A percentile compares a stretch with the other conserved stretches of the same genome.
These are phyloP conservation scores for Glycine soja DNA, from an alignment of 306 rosid genomes.

Conservation along the genomic window DNA sequence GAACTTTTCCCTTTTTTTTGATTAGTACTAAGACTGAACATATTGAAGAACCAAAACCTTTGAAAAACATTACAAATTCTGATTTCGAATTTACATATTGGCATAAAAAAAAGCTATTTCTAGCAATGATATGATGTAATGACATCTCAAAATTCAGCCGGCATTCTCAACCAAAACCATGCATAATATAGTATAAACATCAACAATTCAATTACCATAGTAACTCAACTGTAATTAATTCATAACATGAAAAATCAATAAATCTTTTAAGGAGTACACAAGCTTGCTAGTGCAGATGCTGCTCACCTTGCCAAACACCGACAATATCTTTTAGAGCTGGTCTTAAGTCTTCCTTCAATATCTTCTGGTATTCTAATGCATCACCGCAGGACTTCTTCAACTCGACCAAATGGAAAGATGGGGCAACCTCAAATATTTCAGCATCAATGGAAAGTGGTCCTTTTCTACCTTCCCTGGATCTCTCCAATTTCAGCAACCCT, in stretches of 20 bases:
- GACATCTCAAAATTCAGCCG: not conserved
- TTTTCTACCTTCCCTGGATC: conserved; percentile 36
- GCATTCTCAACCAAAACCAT: conserved; percentile 30
- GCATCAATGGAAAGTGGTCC: conserved; percentile 46
- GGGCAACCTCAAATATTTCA: conserved; percentile 54
- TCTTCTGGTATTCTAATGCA: conserved; percentile 54
- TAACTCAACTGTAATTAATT: conserved; percentile 5
- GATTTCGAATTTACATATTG: not conserved
- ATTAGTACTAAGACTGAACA: no score
- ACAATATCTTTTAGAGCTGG: conserved; percentile 55
- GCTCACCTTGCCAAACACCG: conserved; percentile 54
- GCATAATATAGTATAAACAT: not conserved
- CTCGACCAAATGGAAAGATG: conserved; percentile 58
- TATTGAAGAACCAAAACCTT: not conserved
- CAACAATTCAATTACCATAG: conserved; percentile 28
- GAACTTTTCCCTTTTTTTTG: no score
- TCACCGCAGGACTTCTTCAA: conserved; percentile 52
- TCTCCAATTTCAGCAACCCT: conserved; percentile 52
- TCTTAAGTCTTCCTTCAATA: conserved; percentile 51
- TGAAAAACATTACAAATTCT: not conserved
- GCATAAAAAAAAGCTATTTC: not conserved
- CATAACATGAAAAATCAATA: conserved; percentile 41
- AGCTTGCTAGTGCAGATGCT: conserved; percentile 9
- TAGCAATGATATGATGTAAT: conserved; percentile 23
- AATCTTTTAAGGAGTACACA: conserved; percentile 11